Evolutionary conservation across 225 moss, liverwort and hornwort genomes (phyloP), one percentile per base, ranked within the genome.

Genomic region (Bryoerythrophyllum caledonicum): DNA sequence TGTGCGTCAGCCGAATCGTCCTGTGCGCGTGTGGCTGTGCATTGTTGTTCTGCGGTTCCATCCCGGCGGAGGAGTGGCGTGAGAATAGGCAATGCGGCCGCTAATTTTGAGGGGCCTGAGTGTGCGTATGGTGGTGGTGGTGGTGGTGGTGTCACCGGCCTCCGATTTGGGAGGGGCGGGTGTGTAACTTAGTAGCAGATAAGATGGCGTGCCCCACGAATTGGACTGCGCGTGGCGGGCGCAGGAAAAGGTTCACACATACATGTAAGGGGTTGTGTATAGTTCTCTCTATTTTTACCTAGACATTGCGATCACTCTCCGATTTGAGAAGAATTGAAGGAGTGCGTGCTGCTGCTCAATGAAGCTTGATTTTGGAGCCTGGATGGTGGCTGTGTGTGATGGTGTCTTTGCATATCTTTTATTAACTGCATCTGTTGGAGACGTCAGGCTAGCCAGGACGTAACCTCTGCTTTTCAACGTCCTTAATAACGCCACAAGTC

Each of bases 241-340:
- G 76, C 79, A 63, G 65, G 58, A 72, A 75, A 78, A 78, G 73
- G 79, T 81, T 74, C 20, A 71, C 79, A 75, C 83, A 74, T 89
- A 78, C 83, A 74, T 89, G 86, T 81, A 77, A 81, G 81, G 81
- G 85, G 86, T 83, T 83, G 86, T 89, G 81, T 88, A 88, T 74
- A 89, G 85, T 81, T 88, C 79, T 88, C 79, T 83, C 78, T 83
- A 67, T 79, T 86, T 78, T 86, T 86, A 83, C 70, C 76, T 32
- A 64, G 65, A 79, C 74, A 77, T 77, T 79, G 79, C 81, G 78
- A 83, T 83, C 61, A 61, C 75, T 73, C 81, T 83, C 78, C 79
- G 80, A 83, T 80, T 82, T 74, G 76, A 63, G 85, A 59, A 79
- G 70, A 70, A 65, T 81, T 75, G 81, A 81, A 78, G 85, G 71